Base-by-base conservation (phyloP, 2,329 filamentous ascomycete species). In the Paracoccidioides brasiliensis region DNA sequence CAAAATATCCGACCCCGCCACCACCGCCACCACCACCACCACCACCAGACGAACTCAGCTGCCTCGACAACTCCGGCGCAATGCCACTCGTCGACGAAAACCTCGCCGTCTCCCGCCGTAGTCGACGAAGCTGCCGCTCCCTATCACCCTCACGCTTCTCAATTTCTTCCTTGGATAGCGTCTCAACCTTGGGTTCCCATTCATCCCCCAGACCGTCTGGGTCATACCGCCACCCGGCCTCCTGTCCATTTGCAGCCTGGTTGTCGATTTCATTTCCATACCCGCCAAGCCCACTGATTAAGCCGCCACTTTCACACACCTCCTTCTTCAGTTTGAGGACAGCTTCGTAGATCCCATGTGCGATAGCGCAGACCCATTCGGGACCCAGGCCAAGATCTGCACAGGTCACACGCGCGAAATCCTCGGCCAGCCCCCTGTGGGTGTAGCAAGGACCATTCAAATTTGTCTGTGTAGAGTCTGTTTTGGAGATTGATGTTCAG, bases 341-440 rank as follows among this genome's bases (percentile, higher is more conserved):
- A 8, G 93, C 88, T 71, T 98, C 93, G 70, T 97, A 97, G 63
- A 98, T 97, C 38, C 90, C 93, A 67, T 96, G 91, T 12, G 93
- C 88, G 75, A 98, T 88, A 35, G 89, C 88, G 3, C 90, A 87
- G 4, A 95, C 83, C 90, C 93, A 98, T 73, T 98, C 93, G 48
- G 90, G 89, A 5, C 84, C 79, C 54, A 98, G 76, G 5, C 91
- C 91, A 7, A 98, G 76, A 67, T 98, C 93, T 33, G 89, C 87
- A 67, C 93, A 97, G 0, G 93, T 97, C 61, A 89, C 83, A 67
- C 88, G 89, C 38, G 93, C 90, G 69, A 97, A 97, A 10, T 85
- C 82, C 69, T 98, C 91, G 0, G 93, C 89, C 44, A 91, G 90
- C 28, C 91, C 91, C 91, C 1, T 90, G 86, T 2, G 90, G 90